Evolutionary conservation across 148 eudicot species (phyloP).

Genomic region (Limonium bicolor): DNA sequence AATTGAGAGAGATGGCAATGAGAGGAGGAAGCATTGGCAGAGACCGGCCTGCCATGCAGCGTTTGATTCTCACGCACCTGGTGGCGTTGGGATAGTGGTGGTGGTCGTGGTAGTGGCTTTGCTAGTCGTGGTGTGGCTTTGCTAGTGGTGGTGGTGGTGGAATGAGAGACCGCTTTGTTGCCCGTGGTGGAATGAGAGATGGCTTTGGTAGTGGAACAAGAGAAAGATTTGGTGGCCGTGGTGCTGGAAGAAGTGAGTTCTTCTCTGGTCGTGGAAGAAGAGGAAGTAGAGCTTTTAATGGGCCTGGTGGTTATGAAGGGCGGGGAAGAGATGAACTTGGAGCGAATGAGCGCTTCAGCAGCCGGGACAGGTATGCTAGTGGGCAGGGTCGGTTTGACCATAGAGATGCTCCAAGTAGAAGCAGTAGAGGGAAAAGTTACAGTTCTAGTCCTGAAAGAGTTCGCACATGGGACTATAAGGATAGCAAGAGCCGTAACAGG

Average conservation of each 20-base stretch:
- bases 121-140: constrained; percentile 49
- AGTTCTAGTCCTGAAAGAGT: constrained; percentile 83
- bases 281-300: constrained; percentile 47
- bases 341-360: too few species aligned
- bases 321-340: constrained; percentile 60
- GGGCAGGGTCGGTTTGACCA: constrained; percentile 58
- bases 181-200: constrained; percentile 54
- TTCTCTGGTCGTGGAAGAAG: constrained; percentile 25
- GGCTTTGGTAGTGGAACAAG: constrained; percentile 44
- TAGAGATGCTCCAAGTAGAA: constrained; percentile 38
- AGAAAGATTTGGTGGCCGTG: constrained; percentile 27
- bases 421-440: constrained; percentile 58
- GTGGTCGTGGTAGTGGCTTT: constrained; percentile 55
- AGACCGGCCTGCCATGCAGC: constrained; percentile 48
- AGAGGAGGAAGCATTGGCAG: constrained; percentile 50
- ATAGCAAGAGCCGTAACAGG: constrained; percentile 13
- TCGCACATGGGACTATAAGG: constrained; percentile 55
- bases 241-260: constrained; percentile 35
- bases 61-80: constrained; percentile 39
- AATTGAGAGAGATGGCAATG: constrained; percentile 66
- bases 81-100: too few species aligned
- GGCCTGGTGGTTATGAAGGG: constrained; percentile 37
- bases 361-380: too few species aligned
- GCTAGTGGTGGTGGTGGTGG: constrained; percentile 33
- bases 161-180: constrained; percentile 19